Conservation (phyloP, 345 rosid genomes). For the Camelina laxa region DNA sequence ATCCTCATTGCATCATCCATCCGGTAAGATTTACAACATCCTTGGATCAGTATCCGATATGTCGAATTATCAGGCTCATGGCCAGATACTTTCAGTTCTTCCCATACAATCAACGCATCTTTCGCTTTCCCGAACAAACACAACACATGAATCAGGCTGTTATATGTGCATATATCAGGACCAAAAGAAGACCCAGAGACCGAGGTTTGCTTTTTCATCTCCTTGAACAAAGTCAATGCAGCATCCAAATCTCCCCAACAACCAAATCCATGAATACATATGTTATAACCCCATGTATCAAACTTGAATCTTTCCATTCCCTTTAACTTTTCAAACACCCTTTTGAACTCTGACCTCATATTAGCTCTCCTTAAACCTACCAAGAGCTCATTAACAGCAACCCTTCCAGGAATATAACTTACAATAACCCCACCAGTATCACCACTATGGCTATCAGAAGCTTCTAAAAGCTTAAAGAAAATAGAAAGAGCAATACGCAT, state of each 20-base stretch:
- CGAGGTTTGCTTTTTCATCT: conserved; percentile 68
- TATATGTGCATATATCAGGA: conserved; percentile 91
- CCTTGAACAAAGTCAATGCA: conserved; percentile 72
- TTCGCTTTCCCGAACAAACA: conserved; percentile 75
- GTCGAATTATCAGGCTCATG: conserved; percentile 85
- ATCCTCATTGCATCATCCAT: conserved; percentile 69
- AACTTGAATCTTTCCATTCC: conserved; percentile 55
- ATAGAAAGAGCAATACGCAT: conserved; percentile 64
- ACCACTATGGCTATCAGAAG: conserved; percentile 32
- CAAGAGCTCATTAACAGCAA: conserved; percentile 69
- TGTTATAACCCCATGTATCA: conserved; percentile 74
- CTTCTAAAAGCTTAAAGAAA: conserved; percentile 69
- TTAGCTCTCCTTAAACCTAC: conserved; percentile 66
- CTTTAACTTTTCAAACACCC: conserved; percentile 55
- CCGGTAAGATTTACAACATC: conserved; percentile 69
- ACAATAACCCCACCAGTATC: conserved; percentile 26
- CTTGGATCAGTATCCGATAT: conserved; percentile 73
- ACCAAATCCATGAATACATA: conserved; percentile 87
- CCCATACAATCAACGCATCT: conserved; percentile 73
- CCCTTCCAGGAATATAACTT: conserved; percentile 53
- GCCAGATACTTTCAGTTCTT: conserved; percentile 80
- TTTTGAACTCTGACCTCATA: conserved; percentile 63
- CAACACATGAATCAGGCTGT: conserved; percentile 75
- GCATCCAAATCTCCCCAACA: conserved; percentile 75
- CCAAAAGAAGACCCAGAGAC: conserved; percentile 46